A percentile compares a stretch with the other conserved stretches of the same genome.
phyloP scores from a whole-genome alignment of 202 grass and related monocot species.

The Saccharum hybrid region DNA sequence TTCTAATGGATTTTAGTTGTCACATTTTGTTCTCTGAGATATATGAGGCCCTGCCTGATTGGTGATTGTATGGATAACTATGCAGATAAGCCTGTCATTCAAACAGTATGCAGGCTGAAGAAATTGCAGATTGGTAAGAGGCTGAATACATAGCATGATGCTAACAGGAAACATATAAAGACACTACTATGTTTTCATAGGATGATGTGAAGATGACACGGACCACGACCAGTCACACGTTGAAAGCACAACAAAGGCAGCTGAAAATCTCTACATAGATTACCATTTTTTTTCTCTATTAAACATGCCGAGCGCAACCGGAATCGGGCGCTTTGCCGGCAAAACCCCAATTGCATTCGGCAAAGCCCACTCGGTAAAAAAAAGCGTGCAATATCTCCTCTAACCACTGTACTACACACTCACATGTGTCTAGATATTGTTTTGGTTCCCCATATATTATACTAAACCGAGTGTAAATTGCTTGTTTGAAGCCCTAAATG shows the following conservation, averaged over 20 bases:
- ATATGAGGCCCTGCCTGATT: conserved; percentile 13
- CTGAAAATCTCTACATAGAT: conserved; percentile 38
- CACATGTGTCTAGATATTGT: no score
- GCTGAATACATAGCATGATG: conserved; percentile 17
- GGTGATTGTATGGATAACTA: conserved; percentile 12
- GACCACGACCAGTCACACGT: conserved; percentile 22
- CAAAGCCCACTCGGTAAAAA: no score
- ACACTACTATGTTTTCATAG: not conserved
- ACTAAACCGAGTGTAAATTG: no score
- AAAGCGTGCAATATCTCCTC: no score
- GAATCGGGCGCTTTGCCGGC: no score
- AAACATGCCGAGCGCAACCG: not conserved
- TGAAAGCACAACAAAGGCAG: conserved; percentile 39
- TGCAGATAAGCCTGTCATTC: not conserved
- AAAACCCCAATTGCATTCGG: no score
- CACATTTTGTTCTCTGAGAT: conserved; percentile 7
- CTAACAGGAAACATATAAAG: conserved; percentile 16
- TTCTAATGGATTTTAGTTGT: conserved; percentile 28
- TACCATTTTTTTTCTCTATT: not conserved
- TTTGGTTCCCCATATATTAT: no score
- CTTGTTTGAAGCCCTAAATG: no score
- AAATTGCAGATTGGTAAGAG: not conserved
- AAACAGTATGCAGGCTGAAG: not conserved
- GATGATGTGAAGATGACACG: conserved; percentile 25
- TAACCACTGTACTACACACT: no score